Evolutionary conservation across 208 protist species (phyloP), one percentile per base, ranked within the genome.

Genomic region (Angomonas ambiguus): DNA sequence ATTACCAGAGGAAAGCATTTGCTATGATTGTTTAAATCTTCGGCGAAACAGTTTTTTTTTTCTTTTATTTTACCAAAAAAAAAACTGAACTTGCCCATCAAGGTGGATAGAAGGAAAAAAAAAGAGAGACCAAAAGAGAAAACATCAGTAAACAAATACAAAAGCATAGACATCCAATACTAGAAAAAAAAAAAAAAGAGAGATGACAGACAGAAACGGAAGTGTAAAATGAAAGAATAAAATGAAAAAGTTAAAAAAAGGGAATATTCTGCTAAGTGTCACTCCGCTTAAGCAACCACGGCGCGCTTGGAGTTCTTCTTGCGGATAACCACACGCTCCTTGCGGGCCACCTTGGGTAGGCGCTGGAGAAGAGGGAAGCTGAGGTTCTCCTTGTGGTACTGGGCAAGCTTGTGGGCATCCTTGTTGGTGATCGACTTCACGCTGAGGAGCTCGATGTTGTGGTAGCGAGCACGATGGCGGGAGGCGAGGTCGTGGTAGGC

Each of bases 401-500:
- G 95, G 66, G 80, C 68, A 65, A 85, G 73, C 57, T 93, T 82
- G 64, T 73, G 77, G 75, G 87, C 80, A 75, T 97, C 80, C 65
- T 91, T 74, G 73, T 91, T 78, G 32, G 80, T 65, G 66, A 99
- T 83, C 72, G 87, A 94, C 64, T 87, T 97, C 31, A 96, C 90
- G 62, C 85, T 80, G 60, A 99, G 92, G 72, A 99, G 96, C 71
- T 99, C 95, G 65, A 99, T 97, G 79, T 94, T 94, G 74, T 83
- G 71, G 74, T 91, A 93, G 59, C 96, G 88, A 64, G 92, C 96
- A 53, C 96, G 93, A 83, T 99, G 97, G 77, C 97, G 97, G 72
- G 93, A 96, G 68, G 98, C 97, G 79, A 99, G 96, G 62, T 99
- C 98, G 70, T 92, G 82, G 88, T 98, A 99, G 72, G 98, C 92